phyloP scores from a whole-genome alignment of 2,329 filamentous ascomycete genomes.

The Coniochaeta sp. region DNA sequence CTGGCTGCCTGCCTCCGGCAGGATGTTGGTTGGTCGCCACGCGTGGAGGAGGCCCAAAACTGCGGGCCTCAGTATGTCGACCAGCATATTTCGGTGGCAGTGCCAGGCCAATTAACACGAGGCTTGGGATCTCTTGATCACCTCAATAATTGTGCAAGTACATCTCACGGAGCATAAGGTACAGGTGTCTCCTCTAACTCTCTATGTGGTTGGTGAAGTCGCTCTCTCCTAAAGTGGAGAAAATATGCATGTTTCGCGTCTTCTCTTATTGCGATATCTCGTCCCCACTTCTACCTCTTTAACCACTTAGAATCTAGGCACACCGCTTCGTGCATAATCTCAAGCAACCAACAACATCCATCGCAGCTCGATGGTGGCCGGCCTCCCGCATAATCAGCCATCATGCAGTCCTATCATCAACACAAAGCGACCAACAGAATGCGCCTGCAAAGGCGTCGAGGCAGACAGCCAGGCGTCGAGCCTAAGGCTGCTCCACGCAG shows the following conservation, averaged over 20 bases:
- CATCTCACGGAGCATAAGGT: too few species aligned
- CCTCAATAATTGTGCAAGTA: too few species aligned
- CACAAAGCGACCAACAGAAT: background rate
- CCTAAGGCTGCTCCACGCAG: background rate
- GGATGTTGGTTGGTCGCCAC: background rate
- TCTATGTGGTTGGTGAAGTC: too few species aligned
- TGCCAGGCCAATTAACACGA: background rate
- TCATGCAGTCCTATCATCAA: background rate
- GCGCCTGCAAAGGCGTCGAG: background rate
- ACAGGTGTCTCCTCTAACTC: too few species aligned
- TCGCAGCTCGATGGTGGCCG: background rate
- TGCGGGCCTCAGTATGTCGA: background rate
- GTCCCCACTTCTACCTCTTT: background rate
- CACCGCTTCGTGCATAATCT: background rate
- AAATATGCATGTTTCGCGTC: background rate
- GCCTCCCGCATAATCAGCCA: background rate
- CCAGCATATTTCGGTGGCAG: background rate
- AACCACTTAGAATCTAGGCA: background rate
- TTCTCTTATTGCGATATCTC: background rate
- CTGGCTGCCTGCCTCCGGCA: background rate
- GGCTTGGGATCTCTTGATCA: too few species aligned
- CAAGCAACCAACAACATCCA: background rate
- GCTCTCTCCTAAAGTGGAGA: too few species aligned
- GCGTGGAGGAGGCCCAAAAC: background rate
- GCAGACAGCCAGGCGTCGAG: background rate